Conservation (phyloP, 345 rosid species). For the Orychophragmus violaceus region DNA sequence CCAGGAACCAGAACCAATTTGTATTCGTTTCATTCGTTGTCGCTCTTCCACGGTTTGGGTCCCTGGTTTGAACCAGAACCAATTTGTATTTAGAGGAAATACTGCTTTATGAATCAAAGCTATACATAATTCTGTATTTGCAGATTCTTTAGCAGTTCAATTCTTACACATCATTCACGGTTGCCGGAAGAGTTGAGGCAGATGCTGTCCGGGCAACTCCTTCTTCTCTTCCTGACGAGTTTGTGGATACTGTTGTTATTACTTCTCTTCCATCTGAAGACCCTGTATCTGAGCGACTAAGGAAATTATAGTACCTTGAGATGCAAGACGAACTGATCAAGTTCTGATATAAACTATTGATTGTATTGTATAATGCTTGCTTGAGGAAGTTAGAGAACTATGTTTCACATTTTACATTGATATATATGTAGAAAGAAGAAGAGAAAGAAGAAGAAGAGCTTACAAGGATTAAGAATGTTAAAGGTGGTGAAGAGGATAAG, state of each 20-base stretch:
- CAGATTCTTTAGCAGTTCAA: no score
- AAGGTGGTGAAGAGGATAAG: conserved; percentile 50
- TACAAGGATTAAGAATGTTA: conserved; percentile 50
- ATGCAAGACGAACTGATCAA: conserved; percentile 92
- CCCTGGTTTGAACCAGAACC: no score
- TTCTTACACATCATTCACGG: no score
- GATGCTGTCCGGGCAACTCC: conserved; percentile 85
- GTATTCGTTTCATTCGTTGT: no score
- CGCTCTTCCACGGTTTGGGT: no score
- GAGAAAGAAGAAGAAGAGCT: conserved; percentile 71
- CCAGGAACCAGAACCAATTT: no score
- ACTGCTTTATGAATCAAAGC: no score
- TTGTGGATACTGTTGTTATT: conserved; percentile 86
- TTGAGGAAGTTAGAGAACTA: conserved; percentile 7
- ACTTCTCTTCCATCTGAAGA: conserved; percentile 86
- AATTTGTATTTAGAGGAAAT: no score
- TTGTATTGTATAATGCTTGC: background rate
- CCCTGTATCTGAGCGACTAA: conserved; percentile 79
- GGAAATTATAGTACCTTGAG: conserved; percentile 81
- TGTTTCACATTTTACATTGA: background rate
- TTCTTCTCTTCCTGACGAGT: conserved; percentile 91
- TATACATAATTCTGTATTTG: no score
- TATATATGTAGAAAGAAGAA: conserved; percentile 64
- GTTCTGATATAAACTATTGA: conserved; percentile 35
- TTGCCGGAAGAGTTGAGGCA: conserved; percentile 69